These are phyloP conservation scores for Helotiales sp. DNA, from an alignment of 2,329 filamentous ascomycete species.

Conservation along the genomic window DNA sequence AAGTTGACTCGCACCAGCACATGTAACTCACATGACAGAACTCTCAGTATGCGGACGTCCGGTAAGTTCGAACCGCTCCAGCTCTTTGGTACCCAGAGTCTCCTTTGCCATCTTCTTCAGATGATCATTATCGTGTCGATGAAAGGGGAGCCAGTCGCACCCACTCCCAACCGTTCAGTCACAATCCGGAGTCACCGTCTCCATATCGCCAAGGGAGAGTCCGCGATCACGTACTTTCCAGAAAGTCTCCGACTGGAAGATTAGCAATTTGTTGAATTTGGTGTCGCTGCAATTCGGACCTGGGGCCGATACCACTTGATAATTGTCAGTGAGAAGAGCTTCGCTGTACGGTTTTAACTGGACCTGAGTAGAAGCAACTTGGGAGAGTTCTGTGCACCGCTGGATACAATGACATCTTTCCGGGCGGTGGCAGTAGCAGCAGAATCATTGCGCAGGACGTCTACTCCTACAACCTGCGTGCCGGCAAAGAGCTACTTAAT, in stretches of 20 bases:
- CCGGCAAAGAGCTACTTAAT: slow-evolving; percentile 46
- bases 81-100: background rate
- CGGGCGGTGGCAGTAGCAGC: background rate
- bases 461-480: slow-evolving; percentile 42
- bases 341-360: no score
- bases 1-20: background rate
- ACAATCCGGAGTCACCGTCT: slow-evolving; percentile 10
- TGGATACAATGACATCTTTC: slow-evolving; percentile 53
- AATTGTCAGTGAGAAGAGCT: background rate
- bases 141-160: slow-evolving; percentile 15
- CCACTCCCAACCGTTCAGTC: slow-evolving; percentile 21
- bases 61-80: background rate
- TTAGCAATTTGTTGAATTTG: slow-evolving; percentile 24
- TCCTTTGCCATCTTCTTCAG: background rate
- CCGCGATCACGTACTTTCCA: slow-evolving; percentile 26
- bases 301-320: slow-evolving; percentile 51
- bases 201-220: slow-evolving; percentile 17
- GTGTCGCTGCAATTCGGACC: slow-evolving; percentile 46
- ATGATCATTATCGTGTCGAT: slow-evolving; percentile 11
- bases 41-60: slow-evolving; percentile 12
- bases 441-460: background rate
- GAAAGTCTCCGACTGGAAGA: slow-evolving; percentile 25
- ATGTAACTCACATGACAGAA: slow-evolving; percentile 11
- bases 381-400: slow-evolving; percentile 54
- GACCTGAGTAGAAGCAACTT: slow-evolving; percentile 52